phyloP scores from a whole-genome alignment of 345 rosid genomes.

The Dimocarpus longan region DNA sequence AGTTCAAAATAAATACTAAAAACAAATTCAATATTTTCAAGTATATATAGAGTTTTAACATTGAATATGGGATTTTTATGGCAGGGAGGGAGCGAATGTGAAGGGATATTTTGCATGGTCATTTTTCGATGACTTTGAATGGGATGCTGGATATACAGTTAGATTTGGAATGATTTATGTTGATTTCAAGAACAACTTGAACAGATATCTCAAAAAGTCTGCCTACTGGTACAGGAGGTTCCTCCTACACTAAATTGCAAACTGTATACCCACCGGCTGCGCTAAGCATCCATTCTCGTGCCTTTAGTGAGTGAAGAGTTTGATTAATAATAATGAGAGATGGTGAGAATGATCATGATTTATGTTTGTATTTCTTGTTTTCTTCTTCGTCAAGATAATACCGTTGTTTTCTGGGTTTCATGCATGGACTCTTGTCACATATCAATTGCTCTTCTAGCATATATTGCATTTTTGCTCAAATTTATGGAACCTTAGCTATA shows the following conservation, averaged over 20 bases:
- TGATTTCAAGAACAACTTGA: slow-evolving; percentile 41
- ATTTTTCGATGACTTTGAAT: slow-evolving; percentile 45
- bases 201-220: slow-evolving; percentile 44
- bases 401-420: too few species aligned
- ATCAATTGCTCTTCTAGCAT: too few species aligned
- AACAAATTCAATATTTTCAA: too few species aligned
- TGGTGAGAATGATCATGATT: too few species aligned
- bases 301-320: background rate
- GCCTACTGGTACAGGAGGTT: slow-evolving; percentile 47
- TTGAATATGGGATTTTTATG: background rate
- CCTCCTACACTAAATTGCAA: slow-evolving; percentile 5
- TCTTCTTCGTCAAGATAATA: too few species aligned
- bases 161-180: slow-evolving; percentile 46
- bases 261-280: too few species aligned
- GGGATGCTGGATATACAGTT: slow-evolving; percentile 42
- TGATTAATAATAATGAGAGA: background rate
- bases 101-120: slow-evolving; percentile 34
- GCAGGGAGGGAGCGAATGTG: slow-evolving; percentile 40
- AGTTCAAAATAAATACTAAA: too few species aligned
- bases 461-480: background rate
- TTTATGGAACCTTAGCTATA: slow-evolving; percentile 8
- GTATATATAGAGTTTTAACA: background rate
- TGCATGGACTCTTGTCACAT: background rate
- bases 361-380: background rate
- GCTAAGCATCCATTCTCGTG: background rate